Percentiles rank a stretch among this genome's conserved stretches.
Conservation (phyloP, 2,329 filamentous ascomycete genomes). For the Aspergillus ochraceus region DNA sequence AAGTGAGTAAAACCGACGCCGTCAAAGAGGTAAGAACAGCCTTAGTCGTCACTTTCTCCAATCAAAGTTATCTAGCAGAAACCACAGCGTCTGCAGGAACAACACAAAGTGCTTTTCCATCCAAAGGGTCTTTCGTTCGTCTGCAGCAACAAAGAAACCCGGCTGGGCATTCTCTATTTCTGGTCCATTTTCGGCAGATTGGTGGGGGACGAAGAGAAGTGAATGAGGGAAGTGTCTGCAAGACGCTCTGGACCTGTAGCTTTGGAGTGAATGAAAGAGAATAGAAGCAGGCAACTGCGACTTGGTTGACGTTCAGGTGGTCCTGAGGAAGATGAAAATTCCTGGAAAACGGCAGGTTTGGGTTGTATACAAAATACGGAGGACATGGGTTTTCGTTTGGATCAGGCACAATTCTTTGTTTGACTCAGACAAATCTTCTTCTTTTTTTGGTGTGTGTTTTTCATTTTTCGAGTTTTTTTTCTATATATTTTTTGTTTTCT, state of each 20-base stretch:
- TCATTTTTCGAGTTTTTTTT: not conserved
- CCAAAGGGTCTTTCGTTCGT: conserved; percentile 5
- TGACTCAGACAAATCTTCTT: not conserved
- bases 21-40: not conserved
- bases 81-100: not conserved
- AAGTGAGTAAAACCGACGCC: not conserved
- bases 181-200: not conserved
- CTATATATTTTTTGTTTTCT: not conserved
- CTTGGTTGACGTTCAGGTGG: no score
- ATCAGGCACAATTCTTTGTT: not conserved
- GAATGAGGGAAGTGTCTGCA: not conserved
- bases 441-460: not conserved
- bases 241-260: not conserved
- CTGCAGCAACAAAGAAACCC: not conserved
- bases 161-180: not conserved
- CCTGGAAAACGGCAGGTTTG: not conserved
- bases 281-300: no score
- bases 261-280: not conserved
- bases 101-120: conserved; percentile 1
- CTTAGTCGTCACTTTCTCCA: not conserved
- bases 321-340: not conserved
- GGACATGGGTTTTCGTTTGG: not conserved
- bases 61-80: no score
- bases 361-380: not conserved
- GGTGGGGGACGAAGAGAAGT: not conserved